A percentile compares a stretch with the other conserved stretches of the same genome.
Evolutionary conservation across 2,329 filamentous ascomycete genomes (phyloP).

Genomic region (Penicillium sp.): DNA sequence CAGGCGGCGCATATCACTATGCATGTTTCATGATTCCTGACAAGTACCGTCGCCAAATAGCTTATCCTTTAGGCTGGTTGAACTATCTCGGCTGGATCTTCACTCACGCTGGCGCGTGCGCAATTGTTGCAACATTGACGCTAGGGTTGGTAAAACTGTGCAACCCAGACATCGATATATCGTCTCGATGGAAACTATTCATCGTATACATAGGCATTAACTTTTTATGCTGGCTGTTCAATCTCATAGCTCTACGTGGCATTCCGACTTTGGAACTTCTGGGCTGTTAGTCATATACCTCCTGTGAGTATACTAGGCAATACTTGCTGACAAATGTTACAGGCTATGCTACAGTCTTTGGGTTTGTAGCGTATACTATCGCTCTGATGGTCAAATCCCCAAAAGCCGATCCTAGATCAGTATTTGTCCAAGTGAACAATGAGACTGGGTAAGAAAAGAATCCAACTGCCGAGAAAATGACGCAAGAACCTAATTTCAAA

Average conservation of each 20-base stretch:
- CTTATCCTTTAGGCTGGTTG: not conserved
- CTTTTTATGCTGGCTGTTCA: not conserved
- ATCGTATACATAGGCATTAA: not conserved
- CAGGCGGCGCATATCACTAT: not conserved
- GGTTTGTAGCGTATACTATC: not conserved
- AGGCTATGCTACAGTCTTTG: not conserved
- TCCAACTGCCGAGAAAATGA: too few relatives aligned
- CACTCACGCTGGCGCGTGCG: not conserved
- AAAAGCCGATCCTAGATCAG: not conserved
- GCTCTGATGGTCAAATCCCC: not conserved
- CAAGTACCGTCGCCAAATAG: not conserved
- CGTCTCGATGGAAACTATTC: not conserved
- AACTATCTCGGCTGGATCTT: conserved; percentile 1
- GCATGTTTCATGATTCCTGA: not conserved
- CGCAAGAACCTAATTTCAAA: too few relatives aligned
- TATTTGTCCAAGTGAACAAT: not conserved
- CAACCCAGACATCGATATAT: not conserved
- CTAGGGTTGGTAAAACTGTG: not conserved
- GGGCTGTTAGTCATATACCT: too few relatives aligned
- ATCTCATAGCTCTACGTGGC: not conserved
- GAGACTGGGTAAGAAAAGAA: too few relatives aligned
- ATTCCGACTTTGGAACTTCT: not conserved
- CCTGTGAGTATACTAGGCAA: too few relatives aligned
- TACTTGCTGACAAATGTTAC: not conserved
- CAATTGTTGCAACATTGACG: not conserved